A percentile compares a stretch with the other conserved stretches of the same genome.
Evolutionary conservation across 2,329 filamentous ascomycete genomes (phyloP).

Genomic region (Aspergillus sp.): DNA sequence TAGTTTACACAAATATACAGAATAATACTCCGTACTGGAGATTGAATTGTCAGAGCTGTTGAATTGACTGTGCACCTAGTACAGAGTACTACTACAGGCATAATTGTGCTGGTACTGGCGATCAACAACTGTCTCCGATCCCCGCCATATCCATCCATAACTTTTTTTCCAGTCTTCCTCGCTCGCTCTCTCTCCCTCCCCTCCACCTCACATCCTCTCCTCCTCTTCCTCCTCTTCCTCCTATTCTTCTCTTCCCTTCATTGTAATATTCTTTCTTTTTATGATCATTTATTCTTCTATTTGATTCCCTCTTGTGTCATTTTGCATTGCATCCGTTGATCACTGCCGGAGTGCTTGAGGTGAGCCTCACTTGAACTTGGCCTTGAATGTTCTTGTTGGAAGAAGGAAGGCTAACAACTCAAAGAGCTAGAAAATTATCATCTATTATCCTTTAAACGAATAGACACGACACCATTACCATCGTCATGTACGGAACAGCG

Average conservation of each 20-base stretch:
- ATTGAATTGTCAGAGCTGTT: too few species aligned
- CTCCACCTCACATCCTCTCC: background rate
- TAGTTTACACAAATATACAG: too few species aligned
- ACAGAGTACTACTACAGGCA: too few species aligned
- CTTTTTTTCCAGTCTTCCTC: background rate
- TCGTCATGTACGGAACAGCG: slow-evolving; percentile 77
- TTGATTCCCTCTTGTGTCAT: slow-evolving; percentile 28
- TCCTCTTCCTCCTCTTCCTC: background rate
- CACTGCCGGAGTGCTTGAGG: too few species aligned
- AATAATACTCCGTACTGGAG: too few species aligned
- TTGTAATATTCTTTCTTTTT: slow-evolving; percentile 6
- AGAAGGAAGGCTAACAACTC: too few species aligned
- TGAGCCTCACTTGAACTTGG: too few species aligned
- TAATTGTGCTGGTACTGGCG: too few species aligned
- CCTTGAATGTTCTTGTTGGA: too few species aligned
- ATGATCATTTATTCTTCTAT: slow-evolving; percentile 4
- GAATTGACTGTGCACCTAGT: background rate
- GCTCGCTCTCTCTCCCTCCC: background rate
- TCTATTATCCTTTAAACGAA: background rate
- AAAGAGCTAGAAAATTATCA: too few species aligned
- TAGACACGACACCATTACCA: slow-evolving; percentile 18
- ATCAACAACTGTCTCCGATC: background rate
- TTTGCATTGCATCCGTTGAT: background rate
- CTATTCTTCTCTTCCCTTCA: slow-evolving; percentile 9
- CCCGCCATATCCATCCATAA: background rate